Base-by-base conservation (phyloP, 78 protist species). In the Dictyostelium capitatum region DNA sequence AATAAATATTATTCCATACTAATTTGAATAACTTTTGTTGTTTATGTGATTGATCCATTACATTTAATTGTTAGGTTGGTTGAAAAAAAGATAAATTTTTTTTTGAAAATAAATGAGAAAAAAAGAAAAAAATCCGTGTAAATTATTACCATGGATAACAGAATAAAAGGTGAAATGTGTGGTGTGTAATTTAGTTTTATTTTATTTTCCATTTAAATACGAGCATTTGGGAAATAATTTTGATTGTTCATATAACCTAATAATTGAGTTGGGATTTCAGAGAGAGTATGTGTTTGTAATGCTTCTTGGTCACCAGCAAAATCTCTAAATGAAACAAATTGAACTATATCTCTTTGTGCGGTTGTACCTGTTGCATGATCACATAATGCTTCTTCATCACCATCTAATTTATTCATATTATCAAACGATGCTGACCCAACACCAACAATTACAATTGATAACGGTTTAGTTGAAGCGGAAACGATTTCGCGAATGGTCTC, bases 331-430 rank as follows among this genome's bases (percentile, higher is more conserved):
- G 97, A 96, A 14, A 97, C 98, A 50, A 96, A 91, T 80, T 96
- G 96, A 4, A 95, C 98, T 12, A 96, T 95, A 80, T 96, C 97
- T 41, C 98, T 59, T 20, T 41, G 5, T 14, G 91, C 87, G 2
- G 41, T 12, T 25, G 1, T 7, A 19, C 73, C 82, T 19, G n/a
- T n/a, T 37, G 43, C 28, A 10, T 51, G 8, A 53, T 67, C 46
- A 6, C 37, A 12, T 30, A 78, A 46, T 17, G 48, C 30, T 7
- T 47, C 83, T 19, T 80, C 95, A 54, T 97, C 98, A 70, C 96
- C 97, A 82, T 97, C 98, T 51, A 97, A 75, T n/a, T 15, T 20
- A 9, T 80, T 75, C 98, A 97, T 97, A 43, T 69, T 89, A 4
- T 20, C 32, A 57, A 97, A 97, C 9, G 37, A 20, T 11, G 89